Conservation (phyloP, 257 asterid genomes). For the Oldenlandia corymbosa region DNA sequence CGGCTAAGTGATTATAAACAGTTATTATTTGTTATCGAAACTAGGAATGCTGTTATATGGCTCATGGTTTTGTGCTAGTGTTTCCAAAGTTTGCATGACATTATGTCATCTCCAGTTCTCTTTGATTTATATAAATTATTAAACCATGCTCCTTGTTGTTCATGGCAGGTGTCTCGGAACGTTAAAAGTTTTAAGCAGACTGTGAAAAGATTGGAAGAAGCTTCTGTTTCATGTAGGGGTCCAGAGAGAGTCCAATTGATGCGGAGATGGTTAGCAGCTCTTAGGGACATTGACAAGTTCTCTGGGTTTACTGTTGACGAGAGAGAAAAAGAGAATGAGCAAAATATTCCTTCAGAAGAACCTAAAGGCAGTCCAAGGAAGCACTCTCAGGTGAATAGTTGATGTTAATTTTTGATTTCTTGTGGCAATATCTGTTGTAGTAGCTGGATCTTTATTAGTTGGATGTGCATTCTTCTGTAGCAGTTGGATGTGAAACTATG, state of each 20-base stretch:
- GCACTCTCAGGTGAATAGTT: slow-evolving; percentile 57
- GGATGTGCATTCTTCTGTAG: slow-evolving; percentile 1
- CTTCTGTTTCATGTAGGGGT: slow-evolving; percentile 91
- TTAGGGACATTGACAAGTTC: slow-evolving; percentile 51
- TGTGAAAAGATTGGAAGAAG: slow-evolving; percentile 89
- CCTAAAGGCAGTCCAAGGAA: slow-evolving; percentile 61
- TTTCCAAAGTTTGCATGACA: not conserved
- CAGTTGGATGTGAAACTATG: not conserved
- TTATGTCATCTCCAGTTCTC: not conserved
- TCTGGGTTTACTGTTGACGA: slow-evolving; percentile 41
- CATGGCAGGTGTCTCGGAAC: slow-evolving; percentile 55
- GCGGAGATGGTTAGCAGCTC: slow-evolving; percentile 79
- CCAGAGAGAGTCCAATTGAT: slow-evolving; percentile 73
- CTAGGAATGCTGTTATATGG: not conserved
- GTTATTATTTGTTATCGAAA: too few relatives aligned
- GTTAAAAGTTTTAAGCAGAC: slow-evolving; percentile 86
- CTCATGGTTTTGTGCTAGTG: not conserved
- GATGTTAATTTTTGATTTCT: slow-evolving; percentile 2
- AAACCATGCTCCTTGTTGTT: not conserved
- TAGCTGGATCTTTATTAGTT: not conserved
- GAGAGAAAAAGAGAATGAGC: slow-evolving; percentile 45
- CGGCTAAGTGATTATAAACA: too few relatives aligned
- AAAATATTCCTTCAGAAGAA: slow-evolving; percentile 53
- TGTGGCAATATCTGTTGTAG: not conserved
- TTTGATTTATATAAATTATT: not conserved